Percentiles rank a stretch among this genome's conserved stretches.
phyloP scores from a whole-genome alignment of 805 yeast species.

The Ogataea parapolymorpha region DNA sequence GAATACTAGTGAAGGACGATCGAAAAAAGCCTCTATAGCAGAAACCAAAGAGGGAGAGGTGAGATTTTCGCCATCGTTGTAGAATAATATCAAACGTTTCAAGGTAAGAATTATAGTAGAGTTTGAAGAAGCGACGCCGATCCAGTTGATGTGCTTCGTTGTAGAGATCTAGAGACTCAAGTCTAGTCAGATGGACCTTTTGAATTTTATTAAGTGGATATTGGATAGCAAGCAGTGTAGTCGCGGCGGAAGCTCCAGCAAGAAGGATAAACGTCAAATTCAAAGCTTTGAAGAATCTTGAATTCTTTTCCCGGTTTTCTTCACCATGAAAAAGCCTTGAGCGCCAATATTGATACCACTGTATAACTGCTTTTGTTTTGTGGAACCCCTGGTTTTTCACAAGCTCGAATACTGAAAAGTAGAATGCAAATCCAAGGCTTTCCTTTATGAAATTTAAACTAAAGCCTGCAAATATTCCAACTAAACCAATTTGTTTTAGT shows the following conservation, averaged over 20 bases:
- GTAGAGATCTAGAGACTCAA: slow-evolving; percentile 74
- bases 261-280: slow-evolving; percentile 66
- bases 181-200: slow-evolving; percentile 69
- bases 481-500: slow-evolving; percentile 66
- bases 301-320: slow-evolving; percentile 18
- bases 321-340: slow-evolving; percentile 23
- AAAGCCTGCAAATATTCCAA: slow-evolving; percentile 89
- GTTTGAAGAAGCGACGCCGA: slow-evolving; percentile 35
- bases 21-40: slow-evolving; percentile 74
- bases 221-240: slow-evolving; percentile 70
- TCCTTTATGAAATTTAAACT: slow-evolving; percentile 77
- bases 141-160: slow-evolving; percentile 34
- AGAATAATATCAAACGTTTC: slow-evolving; percentile 67
- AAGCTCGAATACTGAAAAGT: slow-evolving; percentile 76
- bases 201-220: slow-evolving; percentile 82
- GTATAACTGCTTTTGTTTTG: slow-evolving; percentile 42
- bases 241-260: slow-evolving; percentile 88
- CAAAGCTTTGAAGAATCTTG: slow-evolving; percentile 41
- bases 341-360: slow-evolving; percentile 38
- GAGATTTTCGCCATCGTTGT: slow-evolving; percentile 51
- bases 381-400: slow-evolving; percentile 68
- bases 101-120: slow-evolving; percentile 71
- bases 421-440: slow-evolving; percentile 76
- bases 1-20: slow-evolving; percentile 72
- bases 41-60: slow-evolving; percentile 58